phyloP scores from a whole-genome alignment of 352 stramenopile species.

The Salisapilia sapeloensis region DNA sequence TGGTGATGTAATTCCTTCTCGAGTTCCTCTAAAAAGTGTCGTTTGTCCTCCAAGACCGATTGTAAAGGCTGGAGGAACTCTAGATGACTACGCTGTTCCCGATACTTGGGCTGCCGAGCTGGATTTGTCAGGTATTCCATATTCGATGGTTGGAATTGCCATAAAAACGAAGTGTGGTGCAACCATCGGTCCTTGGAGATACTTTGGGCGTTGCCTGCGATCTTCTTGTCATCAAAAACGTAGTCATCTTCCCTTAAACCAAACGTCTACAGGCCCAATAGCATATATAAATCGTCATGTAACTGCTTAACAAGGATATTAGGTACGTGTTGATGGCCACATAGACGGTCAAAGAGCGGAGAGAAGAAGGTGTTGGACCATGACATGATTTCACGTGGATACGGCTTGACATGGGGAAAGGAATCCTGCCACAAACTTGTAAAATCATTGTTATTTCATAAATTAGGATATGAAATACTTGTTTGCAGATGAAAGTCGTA shows the following conservation, averaged over 20 bases:
- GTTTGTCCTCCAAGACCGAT: conserved; percentile 32
- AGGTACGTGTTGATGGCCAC: conserved; percentile 1
- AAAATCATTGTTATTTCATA: neutral
- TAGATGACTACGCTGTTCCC: conserved; percentile 80
- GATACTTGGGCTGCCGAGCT: conserved; percentile 89
- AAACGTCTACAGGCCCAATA: conserved; percentile 40
- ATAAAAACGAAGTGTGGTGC: conserved; percentile 97
- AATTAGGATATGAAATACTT: conserved; percentile 9
- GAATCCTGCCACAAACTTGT: conserved; percentile 14
- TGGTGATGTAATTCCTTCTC: conserved; percentile 23
- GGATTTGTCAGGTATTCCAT: conserved; percentile 94
- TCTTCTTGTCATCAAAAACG: conserved; percentile 88
- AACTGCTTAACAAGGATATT: conserved; percentile 1
- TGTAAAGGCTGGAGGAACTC: conserved; percentile 89
- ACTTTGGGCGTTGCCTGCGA: conserved; percentile 93
- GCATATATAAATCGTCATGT: neutral
- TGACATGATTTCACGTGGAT: conserved; percentile 86
- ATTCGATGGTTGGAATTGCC: conserved; percentile 86
- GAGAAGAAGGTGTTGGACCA: conserved; percentile 76
- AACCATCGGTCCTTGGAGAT: conserved; percentile 90
- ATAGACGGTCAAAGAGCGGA: conserved; percentile 56
- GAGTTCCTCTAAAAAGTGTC: conserved; percentile 25
- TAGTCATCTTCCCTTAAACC: conserved; percentile 92
- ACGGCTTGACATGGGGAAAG: conserved; percentile 62
- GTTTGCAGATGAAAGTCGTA: conserved; percentile 84